Evolutionary conservation across 2,329 filamentous ascomycete genomes (phyloP), one percentile per base, ranked within the genome.

Genomic region (Botrytis deweyae): DNA sequence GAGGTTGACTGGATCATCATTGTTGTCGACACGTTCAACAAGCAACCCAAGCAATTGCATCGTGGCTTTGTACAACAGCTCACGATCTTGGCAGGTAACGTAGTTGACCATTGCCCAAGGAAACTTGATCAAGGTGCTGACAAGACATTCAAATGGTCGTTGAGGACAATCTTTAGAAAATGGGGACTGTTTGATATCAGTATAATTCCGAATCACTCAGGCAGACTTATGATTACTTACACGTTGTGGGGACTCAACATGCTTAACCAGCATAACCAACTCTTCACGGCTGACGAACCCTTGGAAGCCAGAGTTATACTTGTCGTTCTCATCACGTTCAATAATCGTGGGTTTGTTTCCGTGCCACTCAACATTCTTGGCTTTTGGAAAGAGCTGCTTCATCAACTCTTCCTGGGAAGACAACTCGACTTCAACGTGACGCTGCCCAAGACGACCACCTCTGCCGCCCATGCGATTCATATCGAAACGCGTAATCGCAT

Each of bases 121-220:
- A 62, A 90, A 80, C 78, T 82, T 82, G 69, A 78, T 70, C 74
- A 82, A 76, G 0, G 87, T 91, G 79, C 88, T 90, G 77, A 92
- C 90, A 78, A 92, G 83, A 79, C 86, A 89, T 82, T 92, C 90
- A 73, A 88, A 91, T 2, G 89, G 87, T 22, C 90, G 87, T 81
- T 92, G 89, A 0, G 89, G 88, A 76, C 88, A 90, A 40, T 89
- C 85, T 73, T 84, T 86, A 14, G 88, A 86, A 78, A 88, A 91
- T 0, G 87, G 87, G 20, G 88, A 89, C 88, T 91, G 55, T 67
- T 33, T 49, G 52, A 14, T 63, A 40, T 76, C 72, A 78, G 73
- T 71, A 64, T 14, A 42, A 16, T 9, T n/a, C 10, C n/a, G 44
- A 29, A 64, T 33, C 18, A 29, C 16, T 46, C 5, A 22, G 33